phyloP scores from a whole-genome alignment of 495 filamentous ascomycete genomes.

The Astrothelium subdiscretum region DNA sequence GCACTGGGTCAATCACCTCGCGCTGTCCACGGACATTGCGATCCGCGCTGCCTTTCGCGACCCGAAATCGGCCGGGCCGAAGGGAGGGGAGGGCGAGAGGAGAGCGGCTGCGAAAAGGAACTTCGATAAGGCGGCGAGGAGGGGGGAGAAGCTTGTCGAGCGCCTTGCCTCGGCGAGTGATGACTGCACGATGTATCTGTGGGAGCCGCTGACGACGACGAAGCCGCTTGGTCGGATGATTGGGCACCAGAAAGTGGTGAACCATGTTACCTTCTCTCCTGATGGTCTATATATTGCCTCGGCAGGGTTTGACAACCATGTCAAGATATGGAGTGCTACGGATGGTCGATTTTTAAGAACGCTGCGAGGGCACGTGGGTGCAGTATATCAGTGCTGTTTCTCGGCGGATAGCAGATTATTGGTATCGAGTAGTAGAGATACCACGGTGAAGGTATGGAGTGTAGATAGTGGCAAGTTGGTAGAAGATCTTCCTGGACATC shows the following conservation, averaged over 20 bases:
- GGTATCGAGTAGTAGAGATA: conserved; percentile 81
- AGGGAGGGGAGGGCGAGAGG: conserved; percentile 40
- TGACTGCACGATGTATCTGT: conserved; percentile 94
- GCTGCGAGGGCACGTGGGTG: conserved; percentile 81
- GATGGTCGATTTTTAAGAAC: conserved; percentile 75
- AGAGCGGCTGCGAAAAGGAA: conserved; percentile 65
- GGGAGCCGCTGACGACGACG: conserved; percentile 67
- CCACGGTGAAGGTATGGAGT: conserved; percentile 91
- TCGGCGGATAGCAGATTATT: conserved; percentile 77
- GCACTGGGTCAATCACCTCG: conserved; percentile 94
- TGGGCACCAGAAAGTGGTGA: conserved; percentile 93
- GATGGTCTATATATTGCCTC: conserved; percentile 79
- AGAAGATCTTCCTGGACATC: conserved; percentile 83
- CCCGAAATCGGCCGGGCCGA: conserved; percentile 43
- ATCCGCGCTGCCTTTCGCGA: conserved; percentile 81
- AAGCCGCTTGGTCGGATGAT: conserved; percentile 81
- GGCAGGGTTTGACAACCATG: conserved; percentile 82
- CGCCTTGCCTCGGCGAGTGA: conserved; percentile 83
- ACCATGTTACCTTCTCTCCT: conserved; percentile 88
- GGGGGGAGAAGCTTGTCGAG: conserved; percentile 69
- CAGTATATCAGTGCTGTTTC: conserved; percentile 85
- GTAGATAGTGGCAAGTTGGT: conserved; percentile 70
- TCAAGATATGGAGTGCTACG: conserved; percentile 72
- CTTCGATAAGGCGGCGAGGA: conserved; percentile 77
- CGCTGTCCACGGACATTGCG: conserved; percentile 86